Evolutionary conservation across 805 yeast genomes (phyloP), one percentile per base, ranked within the genome.

Genomic region (Alloascoidea africana): DNA sequence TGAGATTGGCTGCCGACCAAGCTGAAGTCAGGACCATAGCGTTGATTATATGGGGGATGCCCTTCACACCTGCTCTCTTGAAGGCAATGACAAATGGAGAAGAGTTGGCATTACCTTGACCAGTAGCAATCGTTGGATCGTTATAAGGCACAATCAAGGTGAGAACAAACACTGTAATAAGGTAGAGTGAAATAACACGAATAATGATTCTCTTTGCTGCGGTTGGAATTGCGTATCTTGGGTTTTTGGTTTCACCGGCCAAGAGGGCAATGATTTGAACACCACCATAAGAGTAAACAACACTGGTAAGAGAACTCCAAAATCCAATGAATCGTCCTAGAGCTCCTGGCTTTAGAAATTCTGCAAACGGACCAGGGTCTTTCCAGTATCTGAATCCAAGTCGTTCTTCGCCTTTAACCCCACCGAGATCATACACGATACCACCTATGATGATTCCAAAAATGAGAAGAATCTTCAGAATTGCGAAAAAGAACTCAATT

Each of bases 1-100:
- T n/a, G n/a, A n/a, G n/a, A 44, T 83, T 83, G 38, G 93, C 94
- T 2, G 94, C 86, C 27, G 86, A 76, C 46, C 82, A 77, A 0
- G 87, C 80, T 1, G 91, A 70, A 3, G 83, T 64, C 39, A 85
- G 64, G 39, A 85, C 66, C 18, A 82, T 70, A 1, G 73, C 91
- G 55, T 86, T 86, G 40, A 86, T 84, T 42, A 85, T 66, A 49
- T 76, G 71, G 19, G 93, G 93, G 35, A 84, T 61, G 0, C 68
- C 76, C 19, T 62, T 70, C 38, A 85, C 78, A 1, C 71, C 68
- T 39, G 65, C 66, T 45, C 68, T 64, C 44, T 60, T 58, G 85
- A 85, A 83, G 2, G 89, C 89, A 47, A 85, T 73, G 37, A 82
- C 91, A 49, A 77, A 83, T 0, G 94, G 91, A 14, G 86, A 75